A percentile compares a stretch with the other conserved stretches of the same genome.
phyloP scores from a whole-genome alignment of 1,284 basidiomycete genomes.

The Irpex rosettiformis region DNA sequence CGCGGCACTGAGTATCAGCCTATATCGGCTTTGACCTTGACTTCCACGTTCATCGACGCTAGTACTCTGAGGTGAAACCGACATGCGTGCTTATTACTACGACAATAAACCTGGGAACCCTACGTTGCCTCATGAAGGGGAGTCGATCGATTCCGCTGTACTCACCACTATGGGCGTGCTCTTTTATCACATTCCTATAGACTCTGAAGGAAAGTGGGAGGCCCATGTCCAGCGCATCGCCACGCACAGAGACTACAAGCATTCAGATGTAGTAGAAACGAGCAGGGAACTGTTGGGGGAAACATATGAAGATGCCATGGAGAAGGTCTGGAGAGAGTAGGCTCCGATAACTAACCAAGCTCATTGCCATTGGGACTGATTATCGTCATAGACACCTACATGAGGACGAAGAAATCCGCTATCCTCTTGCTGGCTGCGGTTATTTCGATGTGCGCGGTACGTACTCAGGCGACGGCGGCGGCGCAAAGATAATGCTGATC shows the following conservation, averaged over 20 bases:
- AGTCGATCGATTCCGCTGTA: slow-evolving; percentile 34
- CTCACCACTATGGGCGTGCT: slow-evolving; percentile 59
- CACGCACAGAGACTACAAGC: slow-evolving; percentile 69
- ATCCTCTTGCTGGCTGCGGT: slow-evolving; percentile 76
- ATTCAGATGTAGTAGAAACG: slow-evolving; percentile 72
- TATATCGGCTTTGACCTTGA: neutral
- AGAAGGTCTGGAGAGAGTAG: slow-evolving; percentile 79
- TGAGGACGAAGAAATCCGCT: slow-evolving; percentile 90
- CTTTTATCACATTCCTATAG: slow-evolving; percentile 60
- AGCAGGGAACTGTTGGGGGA: slow-evolving; percentile 75
- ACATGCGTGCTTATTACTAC: slow-evolving; percentile 80
- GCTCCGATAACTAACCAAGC: neutral
- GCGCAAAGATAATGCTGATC: neutral
- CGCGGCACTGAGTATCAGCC: too few relatives aligned
- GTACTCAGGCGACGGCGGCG: slow-evolving; percentile 16
- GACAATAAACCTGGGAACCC: slow-evolving; percentile 78
- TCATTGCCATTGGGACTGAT: neutral
- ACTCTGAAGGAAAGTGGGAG: slow-evolving; percentile 43
- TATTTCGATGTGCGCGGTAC: slow-evolving; percentile 83
- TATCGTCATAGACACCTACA: slow-evolving; percentile 69
- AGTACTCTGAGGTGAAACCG: neutral
- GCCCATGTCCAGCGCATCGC: slow-evolving; percentile 57
- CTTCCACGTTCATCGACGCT: neutral
- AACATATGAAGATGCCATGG: slow-evolving; percentile 74
- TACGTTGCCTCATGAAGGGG: slow-evolving; percentile 68